Evolutionary conservation across 2,329 filamentous ascomycete species (phyloP), one percentile per base, ranked within the genome.

Genomic region (Pseudocercospora eumusae): DNA sequence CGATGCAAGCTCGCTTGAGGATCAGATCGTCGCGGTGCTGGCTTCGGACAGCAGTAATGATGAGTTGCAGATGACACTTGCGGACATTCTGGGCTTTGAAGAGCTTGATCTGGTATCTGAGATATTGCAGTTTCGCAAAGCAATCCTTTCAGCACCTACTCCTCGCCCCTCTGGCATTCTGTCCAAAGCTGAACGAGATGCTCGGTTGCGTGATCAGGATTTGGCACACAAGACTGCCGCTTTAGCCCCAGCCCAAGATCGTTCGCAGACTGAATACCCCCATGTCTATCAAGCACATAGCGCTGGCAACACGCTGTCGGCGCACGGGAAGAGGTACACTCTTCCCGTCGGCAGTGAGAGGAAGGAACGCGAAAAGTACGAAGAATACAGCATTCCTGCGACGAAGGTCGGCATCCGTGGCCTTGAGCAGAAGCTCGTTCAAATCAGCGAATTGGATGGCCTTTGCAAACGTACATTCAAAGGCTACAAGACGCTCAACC

Each of bases 31-130:
- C 42, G 89, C 90, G 4, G 82, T 93, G 2, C 76, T 99, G 36
- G 83, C 83, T 7, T 90, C 91, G 4, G 83, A 86, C 68, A 84
- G 81, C 70, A 79, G 79, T 58, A 90, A 96, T 61, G 91, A 96
- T 61, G 92, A 96, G 75, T 80, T 98, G n/a, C 93, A 98, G 75
- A 93, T 92, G 73, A 87, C 88, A 44, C 82, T 99, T 36, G 92
- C 91, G 0, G 95, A 99, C 70, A 85, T 97, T 47, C 82, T 99
- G 63, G 95, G 96, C 0, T 98, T 93, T 71, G 92, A 95, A 69
- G 92, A 98, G 72, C 81, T 99, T 18, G 93, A 99, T 67, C 88
- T 99, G 70, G 89, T 98, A 57, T 93, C 93, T 65, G 91, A 97
- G 65, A 80, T 98, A n/a, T 88, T 98, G 57, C 84, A 87, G 2